Base-by-base conservation (phyloP, 1,284 basidiomycete genomes). In the Amylostereum chailletii region DNA sequence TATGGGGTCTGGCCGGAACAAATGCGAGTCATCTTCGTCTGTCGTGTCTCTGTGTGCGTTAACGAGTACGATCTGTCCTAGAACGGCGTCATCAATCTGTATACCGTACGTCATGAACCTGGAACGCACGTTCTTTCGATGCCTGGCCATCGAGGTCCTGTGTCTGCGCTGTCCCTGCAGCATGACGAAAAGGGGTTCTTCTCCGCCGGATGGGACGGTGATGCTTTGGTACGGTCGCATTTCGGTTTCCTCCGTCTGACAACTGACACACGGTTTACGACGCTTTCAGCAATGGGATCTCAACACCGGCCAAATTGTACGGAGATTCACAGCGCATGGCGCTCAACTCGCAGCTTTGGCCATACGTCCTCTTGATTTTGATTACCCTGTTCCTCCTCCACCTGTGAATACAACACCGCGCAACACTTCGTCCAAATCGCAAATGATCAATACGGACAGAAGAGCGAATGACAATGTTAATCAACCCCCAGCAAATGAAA, bases 171-270 rank as follows among this genome's bases (percentile, higher is more conserved):
- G 44, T 78, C 84, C 0, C 69, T 99, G 51, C 76, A 85, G 51
- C 78, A 86, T 51, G 82, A 88, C 47, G 91, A 98, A 62, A 88
- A 85, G 57, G 79, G 84, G 0, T 80, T 94, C 54, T 83, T 94
- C 57, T 94, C 90, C 60, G 94, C 92, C 3, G 88, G 93, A 2
- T 98, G 94, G 94, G 96, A 99, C 63, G 87, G 91, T 3, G 83
- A 89, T 53, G 86, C 94, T 3, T 74, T 85, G 51, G 94, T 94
- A 65, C 66, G 89, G 75, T 39, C 47, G 38, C 19, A 31, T 42
- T 42, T 42, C n/a, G 37, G n/a, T 47, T 43, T 31, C 19, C 38
- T 45, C 19, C 49, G 31, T 4, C 40, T 45, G 46, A n/a, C 37
- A 47, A 34, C 36, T 32, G 52, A 47, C 19, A 49, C 30, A 46